Evolutionary conservation across 192 early-diverging fungal species (phyloP).

Genomic region (Podila horticola): DNA sequence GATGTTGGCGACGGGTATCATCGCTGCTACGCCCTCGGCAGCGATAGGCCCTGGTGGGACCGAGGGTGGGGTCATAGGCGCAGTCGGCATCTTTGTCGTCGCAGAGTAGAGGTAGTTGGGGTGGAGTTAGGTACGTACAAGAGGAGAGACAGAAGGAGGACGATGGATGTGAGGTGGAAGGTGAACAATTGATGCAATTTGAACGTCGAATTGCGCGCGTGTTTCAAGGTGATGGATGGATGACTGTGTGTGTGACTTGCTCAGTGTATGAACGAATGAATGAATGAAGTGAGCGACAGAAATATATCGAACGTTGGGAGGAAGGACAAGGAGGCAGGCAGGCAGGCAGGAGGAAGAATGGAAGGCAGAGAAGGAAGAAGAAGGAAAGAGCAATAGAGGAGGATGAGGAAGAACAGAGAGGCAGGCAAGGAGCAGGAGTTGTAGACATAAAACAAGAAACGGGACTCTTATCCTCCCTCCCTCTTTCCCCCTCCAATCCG

Average conservation of each 20-base stretch:
- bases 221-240: too few relatives aligned
- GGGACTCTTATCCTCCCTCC: neutral
- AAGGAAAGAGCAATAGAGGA: neutral
- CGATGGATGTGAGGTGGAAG: neutral
- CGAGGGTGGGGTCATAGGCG: slow-evolving; percentile 23
- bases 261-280: too few relatives aligned
- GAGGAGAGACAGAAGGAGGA: neutral
- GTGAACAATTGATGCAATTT: neutral
- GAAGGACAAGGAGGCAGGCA: neutral
- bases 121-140: neutral
- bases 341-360: neutral
- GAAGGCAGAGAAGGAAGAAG: neutral
- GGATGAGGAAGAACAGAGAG: neutral
- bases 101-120: neutral
- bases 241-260: too few relatives aligned
- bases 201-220: neutral
- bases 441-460: neutral
- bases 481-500: too few relatives aligned
- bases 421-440: neutral
- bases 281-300: neutral
- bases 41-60: slow-evolving; percentile 15
- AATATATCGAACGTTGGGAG: neutral
- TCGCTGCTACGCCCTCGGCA: slow-evolving; percentile 39
- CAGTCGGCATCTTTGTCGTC: neutral
- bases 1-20: slow-evolving; percentile 49